Percentiles rank a stretch among this genome's conserved stretches.
Conservation (phyloP, 176 grass and related monocot genomes). For the Bothriochloa decipiens region DNA sequence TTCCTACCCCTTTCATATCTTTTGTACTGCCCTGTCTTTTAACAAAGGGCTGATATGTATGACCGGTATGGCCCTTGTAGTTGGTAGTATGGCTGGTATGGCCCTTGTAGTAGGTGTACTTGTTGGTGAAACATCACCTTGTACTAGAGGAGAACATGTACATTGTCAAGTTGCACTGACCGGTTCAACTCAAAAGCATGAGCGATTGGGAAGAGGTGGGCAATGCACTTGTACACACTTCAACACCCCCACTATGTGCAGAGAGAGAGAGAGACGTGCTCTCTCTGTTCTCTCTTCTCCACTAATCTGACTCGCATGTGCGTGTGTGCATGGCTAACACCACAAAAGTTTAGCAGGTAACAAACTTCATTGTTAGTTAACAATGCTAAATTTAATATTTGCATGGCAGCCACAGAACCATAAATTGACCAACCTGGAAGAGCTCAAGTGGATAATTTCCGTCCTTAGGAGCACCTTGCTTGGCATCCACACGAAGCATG, state of each 20-base stretch:
- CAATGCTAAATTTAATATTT: not conserved
- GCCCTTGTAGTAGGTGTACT: too few relatives aligned
- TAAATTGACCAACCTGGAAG: conserved; percentile 74
- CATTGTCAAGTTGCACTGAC: not conserved
- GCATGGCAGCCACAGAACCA: not conserved
- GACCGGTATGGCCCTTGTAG: too few relatives aligned
- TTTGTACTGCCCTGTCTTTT: not conserved
- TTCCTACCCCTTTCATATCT: not conserved
- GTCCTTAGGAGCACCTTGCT: conserved; percentile 98
- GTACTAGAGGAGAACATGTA: not conserved
- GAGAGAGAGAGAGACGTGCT: too few relatives aligned
- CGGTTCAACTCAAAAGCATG: too few relatives aligned
- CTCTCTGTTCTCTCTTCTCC: too few relatives aligned
- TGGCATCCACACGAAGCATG: conserved; percentile 97
- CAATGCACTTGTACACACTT: too few relatives aligned
- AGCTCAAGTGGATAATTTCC: conserved; percentile 90
- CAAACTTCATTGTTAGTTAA: not conserved
- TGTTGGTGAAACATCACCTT: too few relatives aligned
- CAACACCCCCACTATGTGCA: too few relatives aligned
- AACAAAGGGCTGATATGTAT: not conserved
- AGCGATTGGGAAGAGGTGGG: too few relatives aligned
- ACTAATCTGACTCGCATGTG: too few relatives aligned
- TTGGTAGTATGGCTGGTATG: not conserved
- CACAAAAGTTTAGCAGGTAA: not conserved
- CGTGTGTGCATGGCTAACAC: too few relatives aligned